Conservation (phyloP, 192 early-diverging fungal species). For the Chytriomyces sp. region DNA sequence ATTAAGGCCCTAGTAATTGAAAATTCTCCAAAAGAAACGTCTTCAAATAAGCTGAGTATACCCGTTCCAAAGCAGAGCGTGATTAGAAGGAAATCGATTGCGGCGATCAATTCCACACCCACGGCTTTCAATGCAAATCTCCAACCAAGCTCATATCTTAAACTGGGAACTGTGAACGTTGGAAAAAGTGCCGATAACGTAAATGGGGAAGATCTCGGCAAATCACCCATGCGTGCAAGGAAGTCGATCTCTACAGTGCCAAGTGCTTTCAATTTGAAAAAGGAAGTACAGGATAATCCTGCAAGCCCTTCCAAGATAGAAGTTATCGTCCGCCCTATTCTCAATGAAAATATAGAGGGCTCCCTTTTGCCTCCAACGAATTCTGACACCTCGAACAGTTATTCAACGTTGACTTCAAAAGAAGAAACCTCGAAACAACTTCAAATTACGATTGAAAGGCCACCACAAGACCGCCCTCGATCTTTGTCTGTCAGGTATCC, state of each 20-base stretch:
- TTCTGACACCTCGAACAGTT: too few species aligned
- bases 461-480: not conserved
- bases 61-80: not conserved
- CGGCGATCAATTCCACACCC: not conserved
- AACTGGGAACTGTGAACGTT: too few species aligned
- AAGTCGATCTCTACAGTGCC: conserved; percentile 14
- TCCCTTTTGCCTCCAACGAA: too few species aligned
- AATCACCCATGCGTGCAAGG: not conserved
- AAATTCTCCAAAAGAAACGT: too few species aligned
- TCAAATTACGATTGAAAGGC: too few species aligned
- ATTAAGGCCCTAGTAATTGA: too few species aligned
- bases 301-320: conserved; percentile 1
- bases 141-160: too few species aligned
- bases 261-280: not conserved
- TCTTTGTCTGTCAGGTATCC: not conserved
- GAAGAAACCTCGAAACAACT: too few species aligned
- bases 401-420: too few species aligned
- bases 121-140: not conserved
- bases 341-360: too few species aligned
- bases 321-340: not conserved
- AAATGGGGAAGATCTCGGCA: not conserved
- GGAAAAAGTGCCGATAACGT: not conserved
- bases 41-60: too few species aligned
- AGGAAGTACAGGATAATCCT: too few species aligned
- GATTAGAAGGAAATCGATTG: conserved; percentile 20